Evolutionary conservation across 345 rosid genomes (phyloP).

Genomic region (Theobroma cacao): DNA sequence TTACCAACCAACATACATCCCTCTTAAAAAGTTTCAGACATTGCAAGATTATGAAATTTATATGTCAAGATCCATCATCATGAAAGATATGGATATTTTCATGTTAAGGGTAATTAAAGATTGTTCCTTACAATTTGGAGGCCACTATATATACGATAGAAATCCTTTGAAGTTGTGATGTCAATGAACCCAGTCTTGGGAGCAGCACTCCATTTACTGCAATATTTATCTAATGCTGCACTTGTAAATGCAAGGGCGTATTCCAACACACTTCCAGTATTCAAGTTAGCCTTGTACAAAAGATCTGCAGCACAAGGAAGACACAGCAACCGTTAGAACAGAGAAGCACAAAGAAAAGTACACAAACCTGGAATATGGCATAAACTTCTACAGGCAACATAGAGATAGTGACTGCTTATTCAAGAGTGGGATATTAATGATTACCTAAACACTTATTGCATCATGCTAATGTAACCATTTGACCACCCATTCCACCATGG

Average conservation of each 20-base stretch:
- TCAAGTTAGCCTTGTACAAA: slow-evolving; percentile 89
- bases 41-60: background rate
- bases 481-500: background rate
- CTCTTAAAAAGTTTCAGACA: background rate
- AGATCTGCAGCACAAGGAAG: slow-evolving; percentile 57
- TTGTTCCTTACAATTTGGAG: slow-evolving; percentile 80
- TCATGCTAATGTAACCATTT: background rate
- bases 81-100: background rate
- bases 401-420: background rate
- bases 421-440: background rate
- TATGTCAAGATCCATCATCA: slow-evolving; percentile 5
- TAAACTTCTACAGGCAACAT: background rate
- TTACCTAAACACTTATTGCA: background rate
- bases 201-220: slow-evolving; percentile 93
- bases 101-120: slow-evolving; percentile 13
- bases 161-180: slow-evolving; percentile 94
- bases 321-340: slow-evolving; percentile 14
- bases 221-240: slow-evolving; percentile 90
- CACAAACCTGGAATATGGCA: background rate
- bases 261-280: slow-evolving; percentile 87
- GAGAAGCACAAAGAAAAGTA: slow-evolving; percentile 6
- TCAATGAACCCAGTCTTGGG: slow-evolving; percentile 97
- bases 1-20: background rate
- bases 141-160: slow-evolving; percentile 91
- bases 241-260: slow-evolving; percentile 98